phyloP scores from a whole-genome alignment of 2,329 filamentous ascomycete genomes.

The Mycosphaerella arachidis region DNA sequence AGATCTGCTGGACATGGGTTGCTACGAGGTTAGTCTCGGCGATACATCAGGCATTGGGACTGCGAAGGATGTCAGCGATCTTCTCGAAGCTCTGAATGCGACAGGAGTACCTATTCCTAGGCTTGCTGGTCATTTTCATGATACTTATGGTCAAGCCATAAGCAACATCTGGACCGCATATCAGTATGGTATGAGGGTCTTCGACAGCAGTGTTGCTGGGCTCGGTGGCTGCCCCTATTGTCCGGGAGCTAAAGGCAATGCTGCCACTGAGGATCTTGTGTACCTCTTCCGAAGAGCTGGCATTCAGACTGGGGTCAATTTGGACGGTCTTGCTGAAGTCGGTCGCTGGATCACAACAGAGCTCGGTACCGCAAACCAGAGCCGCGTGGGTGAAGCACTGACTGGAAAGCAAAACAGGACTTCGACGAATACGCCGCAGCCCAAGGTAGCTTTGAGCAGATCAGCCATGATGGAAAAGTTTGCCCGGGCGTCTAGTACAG shows the following conservation, averaged over 20 bases:
- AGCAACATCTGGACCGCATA: constrained; percentile 24
- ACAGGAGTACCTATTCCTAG: constrained; percentile 13
- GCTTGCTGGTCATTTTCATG: constrained; percentile 29
- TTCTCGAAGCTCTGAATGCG: constrained; percentile 31
- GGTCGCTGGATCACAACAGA: constrained; percentile 25
- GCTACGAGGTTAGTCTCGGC: constrained; percentile 27
- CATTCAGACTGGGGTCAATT: constrained; percentile 24
- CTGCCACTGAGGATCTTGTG: constrained; percentile 27
- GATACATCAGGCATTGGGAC: constrained; percentile 26
- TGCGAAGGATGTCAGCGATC: constrained; percentile 24
- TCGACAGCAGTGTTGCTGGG: constrained; percentile 27
- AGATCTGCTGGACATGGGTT: constrained; percentile 21
- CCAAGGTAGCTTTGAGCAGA: not conserved
- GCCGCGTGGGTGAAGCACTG: constrained; percentile 22
- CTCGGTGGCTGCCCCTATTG: constrained; percentile 29
- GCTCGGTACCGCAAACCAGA: constrained; percentile 18
- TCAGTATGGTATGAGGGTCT: constrained; percentile 20
- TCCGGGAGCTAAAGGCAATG: constrained; percentile 27
- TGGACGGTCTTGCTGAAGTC: constrained; percentile 14
- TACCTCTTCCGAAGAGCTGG: constrained; percentile 24
- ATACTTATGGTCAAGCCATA: constrained; percentile 29
- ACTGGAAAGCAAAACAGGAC: constrained; percentile 1
- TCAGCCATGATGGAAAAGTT: not conserved
- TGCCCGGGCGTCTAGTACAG: not conserved
- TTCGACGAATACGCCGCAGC: not conserved